Evolutionary conservation across 2,329 filamentous ascomycete genomes (phyloP), one percentile per base, ranked within the genome.

Genomic region (Penicillium sp.): DNA sequence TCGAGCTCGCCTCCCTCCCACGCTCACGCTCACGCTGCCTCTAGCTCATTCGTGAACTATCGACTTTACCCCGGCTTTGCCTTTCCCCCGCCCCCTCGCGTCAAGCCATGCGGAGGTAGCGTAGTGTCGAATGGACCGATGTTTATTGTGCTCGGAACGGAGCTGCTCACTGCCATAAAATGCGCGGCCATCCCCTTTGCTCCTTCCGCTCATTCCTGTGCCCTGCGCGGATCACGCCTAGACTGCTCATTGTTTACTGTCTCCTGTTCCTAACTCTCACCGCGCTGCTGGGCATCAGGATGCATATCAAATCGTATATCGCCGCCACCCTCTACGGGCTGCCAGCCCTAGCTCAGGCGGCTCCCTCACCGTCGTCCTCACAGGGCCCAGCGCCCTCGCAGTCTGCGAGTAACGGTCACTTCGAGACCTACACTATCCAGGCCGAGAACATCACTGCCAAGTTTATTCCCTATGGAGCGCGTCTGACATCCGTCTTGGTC

Each of bases 401-500:
- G 4, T 33, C 50, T 7, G 34, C 45, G 1, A 29, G 29, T 14
- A 27, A 37, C 10, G 60, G 57, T 45, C 60, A 66, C 34, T 69
- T 72, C 52, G 57, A 68, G 36, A 52, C 60, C 32, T 74, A 72
- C 47, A 73, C 69, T 13, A 68, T 75, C 46, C 62, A 60, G 20
- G 70, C 71, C 2, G 61, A 65, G 32, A 70, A 71, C 41, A 74
- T 75, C 53, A 73, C 69, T 19, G 72, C 69, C 25, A 71, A 61
- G 31, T 58, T 74, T 38, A 73, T 74, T 43, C 65, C 70, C 0
- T 73, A 74, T 41, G 72, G 72, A 3, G 72, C 72, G 15, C 68
- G 70, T 30, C 49, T 74, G 27, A 72, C 65, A 19, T 73, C 70
- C 6, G 50, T 75, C 25, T 59, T 71, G 30, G 71, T 78, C n/a